Evolutionary conservation across 2,329 filamentous ascomycete species (phyloP).

Genomic region (Neonectria ditissima): DNA sequence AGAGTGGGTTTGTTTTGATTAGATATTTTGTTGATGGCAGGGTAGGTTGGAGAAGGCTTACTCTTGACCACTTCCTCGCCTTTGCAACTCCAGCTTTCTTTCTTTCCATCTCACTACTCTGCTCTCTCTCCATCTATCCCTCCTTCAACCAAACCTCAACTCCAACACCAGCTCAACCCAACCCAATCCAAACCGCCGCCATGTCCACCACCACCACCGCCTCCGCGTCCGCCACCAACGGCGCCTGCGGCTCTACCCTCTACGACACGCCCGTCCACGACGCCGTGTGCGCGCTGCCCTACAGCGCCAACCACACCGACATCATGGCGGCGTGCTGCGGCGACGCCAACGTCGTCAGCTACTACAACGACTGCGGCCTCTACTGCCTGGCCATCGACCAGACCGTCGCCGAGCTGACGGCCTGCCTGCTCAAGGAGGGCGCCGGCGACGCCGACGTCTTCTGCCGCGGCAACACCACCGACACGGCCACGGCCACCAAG

Average conservation of each 20-base stretch:
- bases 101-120: no score
- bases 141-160: background rate
- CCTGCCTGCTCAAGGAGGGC: conserved; percentile 56
- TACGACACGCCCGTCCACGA: conserved; percentile 36
- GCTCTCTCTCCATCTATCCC: background rate
- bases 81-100: no score
- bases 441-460: conserved; percentile 55
- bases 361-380: conserved; percentile 61
- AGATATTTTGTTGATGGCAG: background rate
- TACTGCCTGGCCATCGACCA: conserved; percentile 58
- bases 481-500: conserved; percentile 49
- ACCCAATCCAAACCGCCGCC: background rate
- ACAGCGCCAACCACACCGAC: conserved; percentile 54
- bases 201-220: conserved; percentile 3
- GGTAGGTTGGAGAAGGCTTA: no score
- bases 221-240: background rate
- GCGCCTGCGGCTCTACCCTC: conserved; percentile 2
- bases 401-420: conserved; percentile 45
- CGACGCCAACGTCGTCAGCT: conserved; percentile 56
- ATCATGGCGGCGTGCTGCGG: conserved; percentile 61
- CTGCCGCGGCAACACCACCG: conserved; percentile 55
- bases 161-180: background rate
- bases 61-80: no score
- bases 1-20: conserved; percentile 6
- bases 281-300: conserved; percentile 57